Percentiles rank a stretch among this genome's conserved stretches.
Conservation (phyloP, 495 filamentous ascomycete species). For the Penicillium cinerascens region DNA sequence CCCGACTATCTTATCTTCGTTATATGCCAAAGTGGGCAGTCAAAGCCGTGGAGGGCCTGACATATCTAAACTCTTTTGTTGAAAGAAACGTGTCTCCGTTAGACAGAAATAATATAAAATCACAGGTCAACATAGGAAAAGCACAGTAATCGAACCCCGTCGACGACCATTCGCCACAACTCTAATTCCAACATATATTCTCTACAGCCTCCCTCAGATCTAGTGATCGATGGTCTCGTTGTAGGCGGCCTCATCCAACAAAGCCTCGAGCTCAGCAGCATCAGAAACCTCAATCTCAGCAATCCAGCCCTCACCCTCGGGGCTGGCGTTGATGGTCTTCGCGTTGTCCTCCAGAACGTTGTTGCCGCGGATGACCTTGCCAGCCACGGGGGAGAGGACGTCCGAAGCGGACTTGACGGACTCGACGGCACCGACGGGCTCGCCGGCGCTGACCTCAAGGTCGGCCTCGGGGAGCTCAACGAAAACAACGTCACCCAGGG, state of each 20-base stretch:
- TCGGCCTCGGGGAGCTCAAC: conserved; percentile 79
- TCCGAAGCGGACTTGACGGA: conserved; percentile 97
- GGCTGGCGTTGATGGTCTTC: conserved; percentile 76
- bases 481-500: conserved; percentile 93
- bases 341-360: conserved; percentile 74
- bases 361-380: conserved; percentile 72
- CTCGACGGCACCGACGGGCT: conserved; percentile 90
- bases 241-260: conserved; percentile 76
- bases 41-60: conserved; percentile 12
- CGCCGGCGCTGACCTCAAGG: conserved; percentile 62
- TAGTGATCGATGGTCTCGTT: conserved; percentile 61
- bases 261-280: conserved; percentile 61
- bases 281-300: conserved; percentile 76
- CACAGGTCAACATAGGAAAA: conserved; percentile 14
- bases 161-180: conserved; percentile 2
- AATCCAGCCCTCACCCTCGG: conserved; percentile 89
- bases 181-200: conserved; percentile 10
- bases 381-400: conserved; percentile 82
- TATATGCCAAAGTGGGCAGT: too few species aligned
- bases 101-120: conserved; percentile 19
- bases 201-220: conserved; percentile 7
- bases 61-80: conserved; percentile 22
- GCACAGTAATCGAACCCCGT: neutral
- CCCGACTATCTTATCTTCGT: neutral
- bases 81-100: conserved; percentile 20